Evolutionary conservation across 768 basidiomycete genomes (phyloP).

Genomic region (Pleurotus eryngii): DNA sequence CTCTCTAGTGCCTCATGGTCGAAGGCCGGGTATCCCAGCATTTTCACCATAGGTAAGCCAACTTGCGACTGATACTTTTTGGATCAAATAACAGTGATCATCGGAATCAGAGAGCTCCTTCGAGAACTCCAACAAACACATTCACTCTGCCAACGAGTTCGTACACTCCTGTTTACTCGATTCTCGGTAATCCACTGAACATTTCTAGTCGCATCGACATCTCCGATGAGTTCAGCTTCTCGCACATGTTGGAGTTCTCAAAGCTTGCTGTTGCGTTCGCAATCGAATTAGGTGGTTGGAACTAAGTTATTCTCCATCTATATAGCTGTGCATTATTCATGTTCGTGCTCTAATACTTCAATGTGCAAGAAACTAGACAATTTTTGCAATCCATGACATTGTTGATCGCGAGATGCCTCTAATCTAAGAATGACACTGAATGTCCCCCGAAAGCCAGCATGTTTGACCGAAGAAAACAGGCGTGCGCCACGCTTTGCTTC

Average conservation of each 20-base stretch:
- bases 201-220: conserved; percentile 70
- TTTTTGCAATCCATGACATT: no score
- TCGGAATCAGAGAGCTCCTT: conserved; percentile 57
- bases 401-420: neutral
- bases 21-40: conserved; percentile 81
- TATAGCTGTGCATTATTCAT: conserved; percentile 10
- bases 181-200: conserved; percentile 10
- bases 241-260: conserved; percentile 86
- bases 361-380: no score
- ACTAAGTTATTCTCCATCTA: conserved; percentile 4
- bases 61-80: conserved; percentile 12
- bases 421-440: conserved; percentile 32
- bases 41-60: conserved; percentile 74
- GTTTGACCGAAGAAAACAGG: conserved; percentile 34
- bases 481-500: conserved; percentile 34
- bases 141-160: conserved; percentile 80
- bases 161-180: conserved; percentile 25
- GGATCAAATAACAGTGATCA: conserved; percentile 13
- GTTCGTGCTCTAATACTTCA: neutral
- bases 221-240: conserved; percentile 86
- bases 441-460: conserved; percentile 38
- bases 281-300: conserved; percentile 64
- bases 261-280: conserved; percentile 80
- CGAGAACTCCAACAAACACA: conserved; percentile 76
- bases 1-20: conserved; percentile 66